A percentile compares a stretch with the other conserved stretches of the same genome.
These are phyloP conservation scores for Suillus subalutaceus DNA, from an alignment of 768 basidiomycete genomes.

Conservation along the genomic window DNA sequence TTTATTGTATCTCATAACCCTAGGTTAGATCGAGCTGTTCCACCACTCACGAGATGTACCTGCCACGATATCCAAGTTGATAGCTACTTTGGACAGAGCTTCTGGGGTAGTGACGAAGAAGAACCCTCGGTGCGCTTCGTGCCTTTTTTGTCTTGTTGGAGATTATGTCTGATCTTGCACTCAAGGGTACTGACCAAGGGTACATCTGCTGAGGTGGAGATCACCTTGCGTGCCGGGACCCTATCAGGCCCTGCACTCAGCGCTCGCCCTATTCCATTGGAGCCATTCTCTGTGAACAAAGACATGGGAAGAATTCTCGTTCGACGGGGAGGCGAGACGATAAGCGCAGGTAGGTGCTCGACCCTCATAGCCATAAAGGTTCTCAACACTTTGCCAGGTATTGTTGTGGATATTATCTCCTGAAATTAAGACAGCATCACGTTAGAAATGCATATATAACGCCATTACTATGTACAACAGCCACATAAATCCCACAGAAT, in stretches of 20 bases:
- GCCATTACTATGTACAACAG: conserved; percentile 20
- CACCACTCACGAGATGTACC: conserved; percentile 94
- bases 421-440: conserved; percentile 18
- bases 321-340: conserved; percentile 88
- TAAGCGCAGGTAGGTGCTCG: conserved; percentile 73
- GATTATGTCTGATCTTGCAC: conserved; percentile 12
- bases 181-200: conserved; percentile 84
- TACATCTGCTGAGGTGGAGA: conserved; percentile 82
- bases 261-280: conserved; percentile 75
- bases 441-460: conserved; percentile 9
- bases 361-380: background rate
- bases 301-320: conserved; percentile 95
- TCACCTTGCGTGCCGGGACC: conserved; percentile 65
- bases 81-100: conserved; percentile 78
- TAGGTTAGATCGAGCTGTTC: conserved; percentile 81
- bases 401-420: conserved; percentile 43
- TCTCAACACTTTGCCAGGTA: conserved; percentile 37
- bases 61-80: conserved; percentile 80
- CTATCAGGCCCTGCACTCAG: conserved; percentile 48
- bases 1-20: background rate
- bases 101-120: conserved; percentile 73
- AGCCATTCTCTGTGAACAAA: conserved; percentile 86
- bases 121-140: conserved; percentile 73
- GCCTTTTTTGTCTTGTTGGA: conserved; percentile 1
- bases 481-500: conserved; percentile 17